Evolutionary conservation across 129 eudicot species (phyloP), one percentile per base, ranked within the genome.

Genomic region (Chrysanthemum lavandulifolium): DNA sequence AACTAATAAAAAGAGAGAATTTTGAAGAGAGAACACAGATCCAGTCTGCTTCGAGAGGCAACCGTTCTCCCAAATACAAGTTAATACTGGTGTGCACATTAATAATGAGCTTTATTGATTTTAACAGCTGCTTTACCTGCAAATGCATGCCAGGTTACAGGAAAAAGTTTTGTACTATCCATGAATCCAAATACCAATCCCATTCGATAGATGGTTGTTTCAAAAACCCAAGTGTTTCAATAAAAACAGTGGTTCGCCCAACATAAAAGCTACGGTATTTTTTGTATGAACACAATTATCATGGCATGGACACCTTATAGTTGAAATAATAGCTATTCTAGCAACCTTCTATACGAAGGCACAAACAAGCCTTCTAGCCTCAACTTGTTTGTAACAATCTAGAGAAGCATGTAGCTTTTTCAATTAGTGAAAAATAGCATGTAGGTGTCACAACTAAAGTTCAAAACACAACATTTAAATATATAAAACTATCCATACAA

Each of bases 171-270:
- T 40, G 47, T 64, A 40, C 18, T 15, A 64, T 36, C 71, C 18
- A 66, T 18, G 11, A 15, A 25, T 57, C 74, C 47, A 69, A 29
- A 69, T 16, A 69, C 73, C 10, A 53, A 54, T 15, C 48, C 15
- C 36, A 14, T 54, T 54, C 2, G 18, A 36, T 51, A 52, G 62
- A 13, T 15, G 74, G 10, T 66, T 47, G 27, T 47, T 66, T 66
- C 47, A 66, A 45, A 29, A 43, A 66, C 33, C 56, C 7, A 66
- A 47, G 10, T 45, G 11, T 29, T 66, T 47, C 7, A 65, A 65
- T 21, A 18, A 43, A 66, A 19, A 19, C 55, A 66, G 45, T 53
- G 40, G 10, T 13, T 18, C 2, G 33, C 36, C 56, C 51, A 14
- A 66, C 12, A 66, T 40, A 6, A 40, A 6, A 8, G 10, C 47